Conservation (phyloP, 2,329 filamentous ascomycete species). For the Aspergillus neoniger region DNA sequence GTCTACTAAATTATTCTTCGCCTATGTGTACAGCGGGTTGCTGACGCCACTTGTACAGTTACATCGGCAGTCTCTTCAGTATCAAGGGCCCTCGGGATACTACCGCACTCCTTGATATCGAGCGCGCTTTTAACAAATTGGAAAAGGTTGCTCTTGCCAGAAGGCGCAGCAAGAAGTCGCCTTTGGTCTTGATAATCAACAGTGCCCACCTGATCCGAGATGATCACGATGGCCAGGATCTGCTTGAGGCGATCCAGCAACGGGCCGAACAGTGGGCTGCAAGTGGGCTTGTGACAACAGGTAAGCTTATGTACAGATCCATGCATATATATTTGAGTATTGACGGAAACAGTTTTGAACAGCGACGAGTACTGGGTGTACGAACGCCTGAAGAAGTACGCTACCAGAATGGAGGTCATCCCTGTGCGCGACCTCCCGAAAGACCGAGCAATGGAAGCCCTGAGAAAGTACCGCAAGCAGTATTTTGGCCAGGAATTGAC, state of each 20-base stretch:
- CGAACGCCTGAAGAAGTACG: slow-evolving; percentile 86
- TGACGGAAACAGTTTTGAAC: slow-evolving; percentile 72
- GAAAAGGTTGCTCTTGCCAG: slow-evolving; percentile 83
- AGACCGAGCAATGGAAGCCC: slow-evolving; percentile 70
- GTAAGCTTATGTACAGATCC: slow-evolving; percentile 25
- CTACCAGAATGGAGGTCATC: slow-evolving; percentile 92
- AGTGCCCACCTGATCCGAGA: slow-evolving; percentile 88
- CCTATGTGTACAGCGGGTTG: background rate
- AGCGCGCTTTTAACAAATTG: slow-evolving; percentile 94
- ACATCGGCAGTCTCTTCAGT: slow-evolving; percentile 90
- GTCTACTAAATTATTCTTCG: slow-evolving; percentile 7
- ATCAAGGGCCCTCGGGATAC: slow-evolving; percentile 90
- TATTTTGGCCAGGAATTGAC: slow-evolving; percentile 67
- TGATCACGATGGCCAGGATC: slow-evolving; percentile 87
- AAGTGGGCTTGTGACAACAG: slow-evolving; percentile 77
- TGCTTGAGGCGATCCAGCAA: slow-evolving; percentile 93
- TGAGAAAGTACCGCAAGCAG: slow-evolving; percentile 76
- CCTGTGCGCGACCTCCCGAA: slow-evolving; percentile 82
- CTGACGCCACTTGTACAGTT: slow-evolving; percentile 32
- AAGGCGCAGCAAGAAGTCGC: slow-evolving; percentile 62
- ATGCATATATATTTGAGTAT: background rate
- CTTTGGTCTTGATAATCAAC: slow-evolving; percentile 91
- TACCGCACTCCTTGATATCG: slow-evolving; percentile 89
- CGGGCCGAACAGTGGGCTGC: slow-evolving; percentile 96
- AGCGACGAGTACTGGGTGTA: slow-evolving; percentile 99